Conservation (phyloP, 345 rosid genomes). For the Gossypium herbaceum region DNA sequence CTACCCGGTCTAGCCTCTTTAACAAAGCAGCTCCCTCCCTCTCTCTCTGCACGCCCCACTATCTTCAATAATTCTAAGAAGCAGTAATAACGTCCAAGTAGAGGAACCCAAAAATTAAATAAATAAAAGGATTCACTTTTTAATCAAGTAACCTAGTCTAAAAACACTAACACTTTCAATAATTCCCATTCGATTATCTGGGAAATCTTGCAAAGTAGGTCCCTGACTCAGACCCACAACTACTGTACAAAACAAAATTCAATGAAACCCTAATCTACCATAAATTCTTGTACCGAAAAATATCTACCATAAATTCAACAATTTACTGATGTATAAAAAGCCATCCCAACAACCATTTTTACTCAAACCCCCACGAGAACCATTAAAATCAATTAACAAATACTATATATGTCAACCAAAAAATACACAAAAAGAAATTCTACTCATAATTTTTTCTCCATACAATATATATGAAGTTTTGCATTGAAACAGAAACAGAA, state of each 20-base stretch:
- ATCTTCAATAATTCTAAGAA: slow-evolving; percentile 20
- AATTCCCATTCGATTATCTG: slow-evolving; percentile 28
- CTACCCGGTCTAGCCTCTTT: background rate
- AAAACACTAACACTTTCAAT: slow-evolving; percentile 17
- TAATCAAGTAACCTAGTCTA: background rate
- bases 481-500: slow-evolving; percentile 1
- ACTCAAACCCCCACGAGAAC: background rate
- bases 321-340: background rate
- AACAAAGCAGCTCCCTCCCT: background rate
- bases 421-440: background rate
- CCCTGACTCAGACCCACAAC: slow-evolving; percentile 28
- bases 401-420: slow-evolving; percentile 3
- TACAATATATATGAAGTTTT: background rate
- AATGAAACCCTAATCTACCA: slow-evolving; percentile 7
- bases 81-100: slow-evolving; percentile 6
- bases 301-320: slow-evolving; percentile 4
- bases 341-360: background rate
- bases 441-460: too few relatives aligned
- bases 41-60: slow-evolving; percentile 14
- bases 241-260: background rate
- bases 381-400: slow-evolving; percentile 9
- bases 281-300: background rate
- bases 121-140: slow-evolving; percentile 12
- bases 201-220: slow-evolving; percentile 18
- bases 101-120: background rate